Evolutionary conservation across 768 basidiomycete species (phyloP).

Genomic region (Pholiota microspora): DNA sequence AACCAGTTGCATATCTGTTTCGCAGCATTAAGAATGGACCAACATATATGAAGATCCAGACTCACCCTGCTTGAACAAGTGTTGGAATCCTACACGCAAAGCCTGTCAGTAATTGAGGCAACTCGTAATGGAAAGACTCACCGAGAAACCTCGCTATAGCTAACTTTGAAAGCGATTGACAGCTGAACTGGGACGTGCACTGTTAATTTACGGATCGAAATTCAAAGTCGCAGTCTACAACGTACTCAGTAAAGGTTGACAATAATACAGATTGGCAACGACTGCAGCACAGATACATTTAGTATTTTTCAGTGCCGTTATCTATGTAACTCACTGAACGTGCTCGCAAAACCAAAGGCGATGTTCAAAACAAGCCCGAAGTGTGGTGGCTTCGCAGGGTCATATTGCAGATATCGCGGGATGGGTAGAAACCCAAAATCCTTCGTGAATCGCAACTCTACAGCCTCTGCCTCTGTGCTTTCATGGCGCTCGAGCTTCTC

Average conservation of each 20-base stretch:
- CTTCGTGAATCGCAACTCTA: slow-evolving; percentile 20
- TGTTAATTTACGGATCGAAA: neutral
- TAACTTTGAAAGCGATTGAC: slow-evolving; percentile 33
- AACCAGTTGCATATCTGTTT: slow-evolving; percentile 64
- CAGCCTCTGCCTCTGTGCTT: neutral
- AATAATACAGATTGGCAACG: slow-evolving; percentile 81
- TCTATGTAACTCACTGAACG: slow-evolving; percentile 40
- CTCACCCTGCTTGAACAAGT: slow-evolving; percentile 65
- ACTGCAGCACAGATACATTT: slow-evolving; percentile 29
- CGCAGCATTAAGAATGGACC: neutral
- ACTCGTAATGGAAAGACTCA: slow-evolving; percentile 10
- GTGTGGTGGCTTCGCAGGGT: slow-evolving; percentile 46
- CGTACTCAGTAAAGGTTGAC: slow-evolving; percentile 75
- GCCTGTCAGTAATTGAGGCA: neutral
- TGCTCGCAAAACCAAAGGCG: slow-evolving; percentile 63
- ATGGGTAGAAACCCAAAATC: slow-evolving; percentile 70
- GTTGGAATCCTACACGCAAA: slow-evolving; percentile 51
- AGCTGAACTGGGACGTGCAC: slow-evolving; percentile 34
- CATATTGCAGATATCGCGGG: slow-evolving; percentile 51
- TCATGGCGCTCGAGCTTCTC: neutral
- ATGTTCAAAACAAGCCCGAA: slow-evolving; percentile 54
- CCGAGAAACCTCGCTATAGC: slow-evolving; percentile 39
- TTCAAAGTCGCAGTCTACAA: slow-evolving; percentile 7
- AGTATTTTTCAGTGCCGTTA: neutral
- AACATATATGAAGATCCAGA: neutral